Evolutionary conservation across 129 eudicot genomes (phyloP).

Genomic region (Flaveria bidentis): DNA sequence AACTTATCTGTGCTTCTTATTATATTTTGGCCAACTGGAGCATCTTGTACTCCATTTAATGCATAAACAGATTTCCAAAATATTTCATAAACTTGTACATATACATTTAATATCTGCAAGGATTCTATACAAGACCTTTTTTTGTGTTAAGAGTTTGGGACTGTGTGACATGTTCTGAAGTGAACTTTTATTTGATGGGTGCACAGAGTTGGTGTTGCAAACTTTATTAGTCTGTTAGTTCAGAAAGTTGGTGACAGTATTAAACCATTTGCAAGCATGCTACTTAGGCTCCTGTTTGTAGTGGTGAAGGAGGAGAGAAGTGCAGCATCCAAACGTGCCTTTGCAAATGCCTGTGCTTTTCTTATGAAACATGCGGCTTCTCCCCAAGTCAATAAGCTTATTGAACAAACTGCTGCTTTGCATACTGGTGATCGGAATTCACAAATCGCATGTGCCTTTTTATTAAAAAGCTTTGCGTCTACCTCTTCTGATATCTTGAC

Average conservation of each 20-base stretch:
- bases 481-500: slow-evolving; percentile 69
- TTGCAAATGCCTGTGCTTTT: slow-evolving; percentile 93
- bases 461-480: slow-evolving; percentile 83
- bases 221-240: slow-evolving; percentile 75
- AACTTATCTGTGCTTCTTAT: background rate
- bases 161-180: slow-evolving; percentile 6
- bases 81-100: background rate
- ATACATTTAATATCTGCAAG: background rate
- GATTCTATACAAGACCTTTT: background rate
- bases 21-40: background rate
- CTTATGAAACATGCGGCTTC: slow-evolving; percentile 71
- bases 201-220: slow-evolving; percentile 93
- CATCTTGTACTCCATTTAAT: background rate
- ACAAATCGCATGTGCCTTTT: slow-evolving; percentile 80
- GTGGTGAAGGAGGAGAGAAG: slow-evolving; percentile 91
- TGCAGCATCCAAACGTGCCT: slow-evolving; percentile 81
- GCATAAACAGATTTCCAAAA: background rate
- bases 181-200: slow-evolving; percentile 12
- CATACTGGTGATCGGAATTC: slow-evolving; percentile 83
- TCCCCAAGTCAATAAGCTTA: slow-evolving; percentile 75
- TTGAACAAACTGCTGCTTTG: slow-evolving; percentile 80
- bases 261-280: slow-evolving; percentile 66
- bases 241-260: slow-evolving; percentile 78
- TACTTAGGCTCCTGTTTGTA: slow-evolving; percentile 77
- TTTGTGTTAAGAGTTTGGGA: background rate